phyloP scores from a whole-genome alignment of 2,329 filamentous ascomycete genomes.

The Dothistroma pini region DNA sequence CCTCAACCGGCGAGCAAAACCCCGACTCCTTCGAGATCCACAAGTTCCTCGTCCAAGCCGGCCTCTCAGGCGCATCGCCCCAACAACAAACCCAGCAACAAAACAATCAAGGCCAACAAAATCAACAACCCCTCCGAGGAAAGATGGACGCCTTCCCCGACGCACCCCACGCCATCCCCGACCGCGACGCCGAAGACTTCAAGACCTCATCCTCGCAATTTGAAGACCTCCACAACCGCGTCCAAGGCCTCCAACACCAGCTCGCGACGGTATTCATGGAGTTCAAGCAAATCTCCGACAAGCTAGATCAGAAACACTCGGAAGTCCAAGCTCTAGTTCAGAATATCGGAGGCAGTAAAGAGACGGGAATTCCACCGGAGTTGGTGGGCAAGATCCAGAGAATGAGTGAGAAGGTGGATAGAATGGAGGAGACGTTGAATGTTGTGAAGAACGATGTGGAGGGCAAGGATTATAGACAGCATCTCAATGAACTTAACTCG shows the following conservation, averaged over 20 bases:
- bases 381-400: constrained; percentile 21
- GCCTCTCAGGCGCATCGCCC: constrained; percentile 30
- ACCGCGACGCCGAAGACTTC: constrained; percentile 36
- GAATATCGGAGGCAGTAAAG: constrained; percentile 48
- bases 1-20: constrained; percentile 74
- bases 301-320: constrained; percentile 55
- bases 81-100: constrained; percentile 34
- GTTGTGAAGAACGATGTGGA: constrained; percentile 53
- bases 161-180: constrained; percentile 41
- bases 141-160: constrained; percentile 40
- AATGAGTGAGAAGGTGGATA: constrained; percentile 17
- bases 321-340: constrained; percentile 48
- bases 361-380: constrained; percentile 22
- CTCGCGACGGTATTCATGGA: constrained; percentile 60
- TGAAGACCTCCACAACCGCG: constrained; percentile 75
- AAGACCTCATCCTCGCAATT: constrained; percentile 61
- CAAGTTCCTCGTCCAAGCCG: constrained; percentile 70
- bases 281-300: constrained; percentile 49
- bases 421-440: constrained; percentile 51
- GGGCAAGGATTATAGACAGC: constrained; percentile 54
- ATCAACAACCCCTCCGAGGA: constrained; percentile 18
- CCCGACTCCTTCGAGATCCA: constrained; percentile 94
- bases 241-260: constrained; percentile 70
- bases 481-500: constrained; percentile 53
- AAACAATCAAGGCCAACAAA: constrained; percentile 25